phyloP scores from a whole-genome alignment of 176 grass and related monocot genomes.

The Stipa capillata region DNA sequence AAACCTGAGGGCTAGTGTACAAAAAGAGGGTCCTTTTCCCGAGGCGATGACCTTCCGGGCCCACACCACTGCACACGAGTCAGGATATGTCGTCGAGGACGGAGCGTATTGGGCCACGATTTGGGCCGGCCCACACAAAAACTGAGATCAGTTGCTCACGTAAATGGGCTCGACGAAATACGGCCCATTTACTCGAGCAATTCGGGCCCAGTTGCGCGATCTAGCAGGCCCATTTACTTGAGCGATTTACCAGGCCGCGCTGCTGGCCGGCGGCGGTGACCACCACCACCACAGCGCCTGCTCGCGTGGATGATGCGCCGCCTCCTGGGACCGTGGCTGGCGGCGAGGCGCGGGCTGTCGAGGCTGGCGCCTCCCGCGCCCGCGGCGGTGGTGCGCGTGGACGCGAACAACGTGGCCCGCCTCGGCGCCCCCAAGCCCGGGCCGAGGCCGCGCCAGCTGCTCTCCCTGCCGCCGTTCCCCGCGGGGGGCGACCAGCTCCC shows the following conservation, averaged over 20 bases:
- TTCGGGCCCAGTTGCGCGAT: too few relatives aligned
- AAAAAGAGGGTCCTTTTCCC: background rate
- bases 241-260: background rate
- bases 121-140: too few relatives aligned
- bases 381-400: constrained; percentile 43
- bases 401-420: constrained; percentile 42
- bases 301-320: constrained; percentile 18
- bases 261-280: background rate
- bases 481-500: constrained; percentile 31
- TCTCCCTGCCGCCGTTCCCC: constrained; percentile 66
- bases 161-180: too few relatives aligned
- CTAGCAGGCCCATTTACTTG: background rate
- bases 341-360: constrained; percentile 27
- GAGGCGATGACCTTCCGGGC: background rate
- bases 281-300: background rate
- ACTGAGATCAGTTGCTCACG: too few relatives aligned
- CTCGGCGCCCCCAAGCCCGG: constrained; percentile 57
- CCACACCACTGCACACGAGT: too few relatives aligned
- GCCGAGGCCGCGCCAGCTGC: constrained; percentile 71
- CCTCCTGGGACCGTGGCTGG: background rate
- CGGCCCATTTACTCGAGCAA: background rate
- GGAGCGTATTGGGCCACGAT: too few relatives aligned
- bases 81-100: too few relatives aligned
- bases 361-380: constrained; percentile 39
- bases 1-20: background rate